Percentiles rank a stretch among this genome's conserved stretches.
Evolutionary conservation across 1,284 basidiomycete genomes (phyloP).

Genomic region (Sporisorium iseilematis-ciliati): DNA sequence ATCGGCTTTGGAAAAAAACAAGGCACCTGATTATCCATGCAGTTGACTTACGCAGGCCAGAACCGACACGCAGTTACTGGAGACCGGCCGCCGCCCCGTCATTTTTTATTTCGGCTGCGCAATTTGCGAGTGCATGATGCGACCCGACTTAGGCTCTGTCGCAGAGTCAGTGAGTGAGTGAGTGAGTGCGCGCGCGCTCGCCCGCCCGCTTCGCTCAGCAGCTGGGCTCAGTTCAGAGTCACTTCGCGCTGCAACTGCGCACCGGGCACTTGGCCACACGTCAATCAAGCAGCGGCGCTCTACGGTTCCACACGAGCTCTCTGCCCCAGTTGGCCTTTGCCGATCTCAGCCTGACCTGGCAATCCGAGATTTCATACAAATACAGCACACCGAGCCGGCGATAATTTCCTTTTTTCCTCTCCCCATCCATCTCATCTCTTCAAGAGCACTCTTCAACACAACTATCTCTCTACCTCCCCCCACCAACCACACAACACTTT

Average conservation of each 20-base stretch:
- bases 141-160: not conserved
- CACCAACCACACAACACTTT: slow-evolving; percentile 36
- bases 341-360: slow-evolving; percentile 27
- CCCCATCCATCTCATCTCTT: slow-evolving; percentile 47
- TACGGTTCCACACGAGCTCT: not conserved
- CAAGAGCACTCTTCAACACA: slow-evolving; percentile 32
- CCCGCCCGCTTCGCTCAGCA: not conserved
- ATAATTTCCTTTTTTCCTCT: slow-evolving; percentile 37
- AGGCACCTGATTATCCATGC: slow-evolving; percentile 12
- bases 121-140: slow-evolving; percentile 14
- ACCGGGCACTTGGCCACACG: not conserved
- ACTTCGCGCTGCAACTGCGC: not conserved
- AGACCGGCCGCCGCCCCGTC: slow-evolving; percentile 6
- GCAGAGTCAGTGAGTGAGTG: not conserved
- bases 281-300: slow-evolving; percentile 5
- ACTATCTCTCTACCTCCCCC: slow-evolving; percentile 28
- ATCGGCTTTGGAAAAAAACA: not conserved
- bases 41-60: not conserved
- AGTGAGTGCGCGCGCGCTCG: not conserved
- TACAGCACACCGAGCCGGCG: slow-evolving; percentile 38
- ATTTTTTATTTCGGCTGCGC: slow-evolving; percentile 17
- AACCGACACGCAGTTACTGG: not conserved
- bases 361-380: slow-evolving; percentile 53
- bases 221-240: slow-evolving; percentile 1
- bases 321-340: slow-evolving; percentile 14